These are phyloP conservation scores for Fallopia convolvulus DNA, from an alignment of 148 eudicot species.

Conservation along the genomic window DNA sequence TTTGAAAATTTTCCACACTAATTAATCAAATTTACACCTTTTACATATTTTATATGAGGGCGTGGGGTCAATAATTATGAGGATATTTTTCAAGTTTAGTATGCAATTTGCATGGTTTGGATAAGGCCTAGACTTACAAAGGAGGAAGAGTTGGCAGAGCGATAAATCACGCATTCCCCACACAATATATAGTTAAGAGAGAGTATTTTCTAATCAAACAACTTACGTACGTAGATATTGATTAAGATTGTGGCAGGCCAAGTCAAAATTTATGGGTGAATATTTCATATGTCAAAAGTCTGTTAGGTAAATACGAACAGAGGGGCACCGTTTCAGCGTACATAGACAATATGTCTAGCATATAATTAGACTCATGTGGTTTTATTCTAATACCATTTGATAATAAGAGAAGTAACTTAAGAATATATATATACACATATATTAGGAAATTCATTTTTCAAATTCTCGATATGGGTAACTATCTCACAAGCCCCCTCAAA, in stretches of 20 bases:
- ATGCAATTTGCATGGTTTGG: neutral
- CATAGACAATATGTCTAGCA: no score
- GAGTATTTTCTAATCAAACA: slow-evolving; percentile 5
- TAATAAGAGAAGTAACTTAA: no score
- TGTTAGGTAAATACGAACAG: no score
- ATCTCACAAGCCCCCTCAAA: no score
- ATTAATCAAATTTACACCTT: neutral
- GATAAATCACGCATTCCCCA: slow-evolving; percentile 2
- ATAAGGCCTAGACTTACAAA: neutral
- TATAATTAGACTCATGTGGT: no score
- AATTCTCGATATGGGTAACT: no score
- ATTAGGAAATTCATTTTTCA: no score
- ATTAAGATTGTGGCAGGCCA: neutral
- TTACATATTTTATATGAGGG: neutral
- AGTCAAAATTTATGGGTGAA: neutral
- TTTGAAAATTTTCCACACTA: neutral
- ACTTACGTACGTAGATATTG: neutral
- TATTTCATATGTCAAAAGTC: neutral
- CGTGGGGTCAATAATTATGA: neutral
- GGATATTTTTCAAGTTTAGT: neutral
- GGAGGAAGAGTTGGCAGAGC: slow-evolving; percentile 2
- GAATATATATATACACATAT: no score
- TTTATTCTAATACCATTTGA: no score
- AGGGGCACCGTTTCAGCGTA: no score
- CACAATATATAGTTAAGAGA: neutral